Percentiles rank a stretch among this genome's conserved stretches.
Evolutionary conservation across 768 basidiomycete species (phyloP).

Genomic region (Lactarius sanguifluus): DNA sequence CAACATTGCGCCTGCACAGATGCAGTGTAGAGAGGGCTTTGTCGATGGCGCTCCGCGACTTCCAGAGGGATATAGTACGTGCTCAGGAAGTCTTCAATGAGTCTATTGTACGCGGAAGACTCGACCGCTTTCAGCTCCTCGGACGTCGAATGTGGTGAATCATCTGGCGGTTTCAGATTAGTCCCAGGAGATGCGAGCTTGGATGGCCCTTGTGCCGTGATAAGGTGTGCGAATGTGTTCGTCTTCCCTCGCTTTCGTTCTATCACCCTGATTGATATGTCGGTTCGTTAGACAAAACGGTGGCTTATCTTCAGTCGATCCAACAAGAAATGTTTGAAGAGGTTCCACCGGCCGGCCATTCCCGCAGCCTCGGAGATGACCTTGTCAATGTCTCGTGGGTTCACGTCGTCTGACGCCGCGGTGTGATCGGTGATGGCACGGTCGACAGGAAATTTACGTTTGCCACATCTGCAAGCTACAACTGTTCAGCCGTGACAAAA

Average conservation of each 20-base stretch:
- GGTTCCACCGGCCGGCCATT: slow-evolving; percentile 88
- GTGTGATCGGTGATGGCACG: slow-evolving; percentile 18
- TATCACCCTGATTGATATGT: not conserved
- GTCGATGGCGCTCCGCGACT: slow-evolving; percentile 72
- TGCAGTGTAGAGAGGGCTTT: slow-evolving; percentile 53
- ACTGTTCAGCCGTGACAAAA: slow-evolving; percentile 16
- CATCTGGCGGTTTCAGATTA: slow-evolving; percentile 7
- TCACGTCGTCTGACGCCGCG: slow-evolving; percentile 42
- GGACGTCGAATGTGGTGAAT: not conserved
- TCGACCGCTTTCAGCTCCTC: slow-evolving; percentile 40
- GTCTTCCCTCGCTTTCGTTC: slow-evolving; percentile 15
- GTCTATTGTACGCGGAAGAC: slow-evolving; percentile 50
- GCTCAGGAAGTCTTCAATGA: slow-evolving; percentile 65
- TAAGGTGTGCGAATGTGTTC: not conserved
- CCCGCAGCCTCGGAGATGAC: slow-evolving; percentile 83
- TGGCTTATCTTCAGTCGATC: slow-evolving; percentile 63
- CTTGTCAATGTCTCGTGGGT: slow-evolving; percentile 91
- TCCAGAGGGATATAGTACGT: slow-evolving; percentile 89
- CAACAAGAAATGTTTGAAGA: slow-evolving; percentile 85
- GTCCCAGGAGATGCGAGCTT: slow-evolving; percentile 7
- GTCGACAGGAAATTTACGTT: slow-evolving; percentile 34
- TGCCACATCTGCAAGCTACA: slow-evolving; percentile 40
- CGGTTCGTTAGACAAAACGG: not conserved
- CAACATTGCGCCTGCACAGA: not conserved
- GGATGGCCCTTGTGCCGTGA: not conserved